Evolutionary conservation across 1,284 basidiomycete genomes (phyloP).

Genomic region (Ceratobasidium sp.): DNA sequence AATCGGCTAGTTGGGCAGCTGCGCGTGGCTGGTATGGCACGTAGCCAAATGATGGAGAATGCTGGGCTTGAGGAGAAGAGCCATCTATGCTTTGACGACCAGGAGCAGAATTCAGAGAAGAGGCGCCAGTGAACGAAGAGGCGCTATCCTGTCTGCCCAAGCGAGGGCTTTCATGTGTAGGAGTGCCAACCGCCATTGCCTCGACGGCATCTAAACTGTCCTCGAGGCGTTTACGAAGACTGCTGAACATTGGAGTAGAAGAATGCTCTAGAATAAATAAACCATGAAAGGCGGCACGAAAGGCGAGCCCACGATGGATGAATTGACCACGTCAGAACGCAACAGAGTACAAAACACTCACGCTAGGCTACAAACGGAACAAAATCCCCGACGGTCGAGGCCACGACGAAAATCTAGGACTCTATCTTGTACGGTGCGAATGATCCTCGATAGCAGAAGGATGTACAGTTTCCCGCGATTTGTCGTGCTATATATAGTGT

Average conservation of each 20-base stretch:
- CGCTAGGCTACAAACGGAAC: background rate
- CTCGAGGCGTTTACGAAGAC: constrained; percentile 49
- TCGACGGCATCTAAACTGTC: constrained; percentile 50
- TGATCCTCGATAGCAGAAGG: background rate
- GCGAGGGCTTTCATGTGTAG: constrained; percentile 31
- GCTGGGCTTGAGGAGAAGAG: constrained; percentile 31
- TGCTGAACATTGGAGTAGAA: constrained; percentile 25
- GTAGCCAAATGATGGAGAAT: constrained; percentile 31
- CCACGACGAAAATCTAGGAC: too few species aligned
- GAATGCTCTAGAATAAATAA: background rate
- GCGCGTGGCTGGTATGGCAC: constrained; percentile 40
- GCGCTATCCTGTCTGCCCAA: constrained; percentile 22
- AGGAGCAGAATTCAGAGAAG: constrained; percentile 20
- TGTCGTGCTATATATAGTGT: background rate
- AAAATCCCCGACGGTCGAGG: background rate
- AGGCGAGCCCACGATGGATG: background rate
- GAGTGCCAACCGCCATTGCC: constrained; percentile 45
- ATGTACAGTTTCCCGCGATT: background rate
- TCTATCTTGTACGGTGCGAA: background rate
- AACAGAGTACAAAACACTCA: constrained; percentile 9
- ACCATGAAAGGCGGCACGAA: background rate
- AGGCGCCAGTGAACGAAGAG: constrained; percentile 22
- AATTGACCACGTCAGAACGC: constrained; percentile 10
- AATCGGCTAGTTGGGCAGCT: constrained; percentile 69
- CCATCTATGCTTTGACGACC: constrained; percentile 29